Conservation (phyloP, 257 asterid species). For the Solanum medicagineum region DNA sequence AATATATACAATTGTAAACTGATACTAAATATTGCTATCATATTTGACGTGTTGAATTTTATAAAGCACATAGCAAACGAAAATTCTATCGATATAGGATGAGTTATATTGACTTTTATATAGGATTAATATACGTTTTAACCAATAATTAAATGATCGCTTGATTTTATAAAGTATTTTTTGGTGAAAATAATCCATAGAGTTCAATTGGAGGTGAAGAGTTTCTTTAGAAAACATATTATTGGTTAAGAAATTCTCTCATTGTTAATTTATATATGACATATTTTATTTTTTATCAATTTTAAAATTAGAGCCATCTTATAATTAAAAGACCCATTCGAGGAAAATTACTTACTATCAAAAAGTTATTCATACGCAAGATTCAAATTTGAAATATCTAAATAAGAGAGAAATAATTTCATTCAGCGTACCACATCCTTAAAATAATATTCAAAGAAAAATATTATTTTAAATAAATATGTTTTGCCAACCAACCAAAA, state of each 20-base stretch:
- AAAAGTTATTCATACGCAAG: too few relatives aligned
- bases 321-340: too few relatives aligned
- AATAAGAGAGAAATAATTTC: too few relatives aligned
- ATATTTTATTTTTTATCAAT: too few relatives aligned
- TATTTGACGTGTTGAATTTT: background rate
- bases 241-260: background rate
- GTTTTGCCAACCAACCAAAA: too few relatives aligned
- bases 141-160: background rate
- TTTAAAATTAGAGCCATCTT: too few relatives aligned
- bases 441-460: too few relatives aligned
- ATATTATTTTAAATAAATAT: too few relatives aligned
- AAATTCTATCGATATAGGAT: background rate
- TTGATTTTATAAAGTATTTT: background rate
- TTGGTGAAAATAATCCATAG: background rate
- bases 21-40: background rate
- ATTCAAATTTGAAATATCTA: too few relatives aligned
- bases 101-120: background rate
- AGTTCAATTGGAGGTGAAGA: background rate
- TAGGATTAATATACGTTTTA: background rate
- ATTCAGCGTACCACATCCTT: too few relatives aligned
- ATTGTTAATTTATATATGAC: background rate
- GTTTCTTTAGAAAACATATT: background rate
- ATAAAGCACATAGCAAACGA: background rate
- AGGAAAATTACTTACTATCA: too few relatives aligned
- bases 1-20: rapidly evolving